Percentiles rank a stretch among this genome's conserved stretches.
Conservation (phyloP, 2,329 filamentous ascomycete genomes). For the Phaeosphaeriaceae sp. region DNA sequence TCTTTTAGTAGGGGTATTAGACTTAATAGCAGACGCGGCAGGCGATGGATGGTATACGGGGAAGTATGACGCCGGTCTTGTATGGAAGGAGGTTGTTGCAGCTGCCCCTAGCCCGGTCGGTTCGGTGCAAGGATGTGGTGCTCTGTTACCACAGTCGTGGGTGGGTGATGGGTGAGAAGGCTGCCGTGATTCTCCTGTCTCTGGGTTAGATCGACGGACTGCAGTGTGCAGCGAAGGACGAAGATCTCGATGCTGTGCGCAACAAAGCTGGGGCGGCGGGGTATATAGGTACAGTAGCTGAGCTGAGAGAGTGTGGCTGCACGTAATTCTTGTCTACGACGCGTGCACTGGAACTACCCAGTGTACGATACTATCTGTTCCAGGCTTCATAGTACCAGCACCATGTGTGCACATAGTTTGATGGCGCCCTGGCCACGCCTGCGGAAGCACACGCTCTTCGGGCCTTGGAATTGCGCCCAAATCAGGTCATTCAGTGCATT, state of each 20-base stretch:
- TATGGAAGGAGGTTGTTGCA: slow-evolving; percentile 30
- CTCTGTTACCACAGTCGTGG: neutral
- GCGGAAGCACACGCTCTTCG: slow-evolving; percentile 6
- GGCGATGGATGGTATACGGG: slow-evolving; percentile 24
- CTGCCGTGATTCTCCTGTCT: slow-evolving; percentile 16
- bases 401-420: slow-evolving; percentile 22
- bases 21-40: slow-evolving; percentile 9
- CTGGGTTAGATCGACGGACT: slow-evolving; percentile 14
- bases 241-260: slow-evolving; percentile 7
- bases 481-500: neutral
- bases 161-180: slow-evolving; percentile 1
- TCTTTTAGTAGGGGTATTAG: slow-evolving; percentile 10
- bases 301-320: neutral
- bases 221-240: slow-evolving; percentile 13
- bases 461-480: slow-evolving; percentile 17
- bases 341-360: too few species aligned
- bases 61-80: slow-evolving; percentile 34
- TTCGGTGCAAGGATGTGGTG: slow-evolving; percentile 26
- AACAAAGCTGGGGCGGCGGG: too few species aligned
- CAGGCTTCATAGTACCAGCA: slow-evolving; percentile 10
- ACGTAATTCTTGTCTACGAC: neutral
- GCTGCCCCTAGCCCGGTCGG: slow-evolving; percentile 24
- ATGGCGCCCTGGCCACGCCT: too few species aligned
- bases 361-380: slow-evolving; percentile 22
- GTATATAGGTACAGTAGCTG: slow-evolving; percentile 3